Evolutionary conservation across 2,329 filamentous ascomycete genomes (phyloP).

Genomic region (Emydomyces testavorans): DNA sequence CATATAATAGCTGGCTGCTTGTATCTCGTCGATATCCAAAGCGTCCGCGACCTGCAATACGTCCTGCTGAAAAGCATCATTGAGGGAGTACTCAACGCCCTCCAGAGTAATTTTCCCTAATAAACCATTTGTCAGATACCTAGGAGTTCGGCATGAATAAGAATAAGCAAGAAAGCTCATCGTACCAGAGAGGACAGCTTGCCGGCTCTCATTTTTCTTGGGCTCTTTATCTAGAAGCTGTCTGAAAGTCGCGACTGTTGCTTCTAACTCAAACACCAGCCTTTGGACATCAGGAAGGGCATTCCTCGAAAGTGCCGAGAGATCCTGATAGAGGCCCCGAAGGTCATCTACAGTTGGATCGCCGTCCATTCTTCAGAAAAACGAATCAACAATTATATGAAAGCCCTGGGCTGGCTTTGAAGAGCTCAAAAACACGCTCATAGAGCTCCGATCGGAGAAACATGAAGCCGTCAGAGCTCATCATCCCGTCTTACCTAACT

Average conservation of each 20-base stretch:
- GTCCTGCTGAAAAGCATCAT: slow-evolving; percentile 76
- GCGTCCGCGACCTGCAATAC: slow-evolving; percentile 74
- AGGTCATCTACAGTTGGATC: slow-evolving; percentile 63
- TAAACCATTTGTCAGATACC: neutral
- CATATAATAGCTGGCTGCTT: slow-evolving; percentile 66
- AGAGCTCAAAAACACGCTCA: slow-evolving; percentile 4
- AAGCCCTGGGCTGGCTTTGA: neutral
- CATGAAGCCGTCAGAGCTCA: neutral
- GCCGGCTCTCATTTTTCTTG: slow-evolving; percentile 64
- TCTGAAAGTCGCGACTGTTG: slow-evolving; percentile 55
- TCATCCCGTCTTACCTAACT: too few relatives aligned
- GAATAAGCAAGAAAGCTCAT: slow-evolving; percentile 6
- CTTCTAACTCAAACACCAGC: slow-evolving; percentile 53
- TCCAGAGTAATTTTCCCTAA: slow-evolving; percentile 64
- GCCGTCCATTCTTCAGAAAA: slow-evolving; percentile 51
- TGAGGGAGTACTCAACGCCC: slow-evolving; percentile 65
- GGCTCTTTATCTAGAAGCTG: slow-evolving; percentile 62
- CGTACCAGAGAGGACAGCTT: slow-evolving; percentile 56
- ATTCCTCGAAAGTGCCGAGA: slow-evolving; percentile 62
- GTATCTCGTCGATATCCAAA: slow-evolving; percentile 77
- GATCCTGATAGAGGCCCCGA: slow-evolving; percentile 73
- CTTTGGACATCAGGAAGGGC: slow-evolving; percentile 60
- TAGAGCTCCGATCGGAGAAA: slow-evolving; percentile 1
- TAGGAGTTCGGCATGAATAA: neutral
- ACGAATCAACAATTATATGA: slow-evolving; percentile 11